phyloP scores from a whole-genome alignment of 2,329 filamentous ascomycete genomes.

The Curvularia sp. region DNA sequence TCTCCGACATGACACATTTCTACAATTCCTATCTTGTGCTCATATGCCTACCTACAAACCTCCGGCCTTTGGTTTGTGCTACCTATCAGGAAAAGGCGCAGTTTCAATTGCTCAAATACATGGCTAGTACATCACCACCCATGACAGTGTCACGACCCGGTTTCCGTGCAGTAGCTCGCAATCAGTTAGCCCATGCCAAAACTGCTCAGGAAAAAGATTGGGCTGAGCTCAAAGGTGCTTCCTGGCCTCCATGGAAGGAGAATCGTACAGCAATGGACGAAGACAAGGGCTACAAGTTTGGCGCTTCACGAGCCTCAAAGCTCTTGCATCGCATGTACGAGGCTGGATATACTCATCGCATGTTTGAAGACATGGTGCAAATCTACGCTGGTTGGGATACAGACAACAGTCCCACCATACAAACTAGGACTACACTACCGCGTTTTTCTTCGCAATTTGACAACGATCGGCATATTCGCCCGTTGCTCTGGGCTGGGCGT shows the following conservation, averaged over 20 bases:
- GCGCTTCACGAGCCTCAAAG: slow-evolving; percentile 63
- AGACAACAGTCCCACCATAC: slow-evolving; percentile 68
- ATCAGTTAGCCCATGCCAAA: slow-evolving; percentile 67
- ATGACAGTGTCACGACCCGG: slow-evolving; percentile 64
- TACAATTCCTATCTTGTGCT: slow-evolving; percentile 60
- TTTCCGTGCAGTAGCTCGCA: slow-evolving; percentile 62
- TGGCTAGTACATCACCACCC: slow-evolving; percentile 62
- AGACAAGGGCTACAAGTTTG: slow-evolving; percentile 63
- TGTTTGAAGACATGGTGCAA: slow-evolving; percentile 62
- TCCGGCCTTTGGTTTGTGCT: slow-evolving; percentile 59
- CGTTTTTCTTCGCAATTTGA: slow-evolving; percentile 14
- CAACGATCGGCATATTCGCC: slow-evolving; percentile 22
- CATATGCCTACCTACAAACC: slow-evolving; percentile 58
- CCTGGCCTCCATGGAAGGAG: slow-evolving; percentile 72
- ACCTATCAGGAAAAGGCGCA: slow-evolving; percentile 64
- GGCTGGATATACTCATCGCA: slow-evolving; percentile 62
- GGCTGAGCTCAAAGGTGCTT: slow-evolving; percentile 65
- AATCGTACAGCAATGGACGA: slow-evolving; percentile 67
- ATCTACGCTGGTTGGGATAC: slow-evolving; percentile 69
- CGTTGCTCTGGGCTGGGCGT: slow-evolving; percentile 62
- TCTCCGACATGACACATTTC: slow-evolving; percentile 46
- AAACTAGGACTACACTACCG: slow-evolving; percentile 60
- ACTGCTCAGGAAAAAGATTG: slow-evolving; percentile 63
- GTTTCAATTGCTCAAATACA: slow-evolving; percentile 63
- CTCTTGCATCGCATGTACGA: slow-evolving; percentile 65